These are phyloP conservation scores for Penicillium riverlandense DNA, from an alignment of 495 filamentous ascomycete species.

Conservation along the genomic window DNA sequence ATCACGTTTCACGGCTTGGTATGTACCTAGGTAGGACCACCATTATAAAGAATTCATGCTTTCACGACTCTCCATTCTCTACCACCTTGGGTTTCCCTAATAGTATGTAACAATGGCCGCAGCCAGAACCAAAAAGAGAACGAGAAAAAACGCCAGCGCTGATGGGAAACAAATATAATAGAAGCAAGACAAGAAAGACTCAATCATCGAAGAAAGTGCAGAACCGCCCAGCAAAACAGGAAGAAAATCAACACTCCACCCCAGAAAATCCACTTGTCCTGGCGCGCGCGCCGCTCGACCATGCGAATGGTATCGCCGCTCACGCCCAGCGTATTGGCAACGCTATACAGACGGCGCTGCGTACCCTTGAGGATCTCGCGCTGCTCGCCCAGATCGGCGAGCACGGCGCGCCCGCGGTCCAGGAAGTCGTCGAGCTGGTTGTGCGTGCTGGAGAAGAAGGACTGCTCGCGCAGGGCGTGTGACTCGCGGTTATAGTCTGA, in stretches of 20 bases:
- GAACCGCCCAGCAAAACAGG: conserved; percentile 79
- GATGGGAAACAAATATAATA: conserved; percentile 13
- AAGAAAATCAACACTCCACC: conserved; percentile 85
- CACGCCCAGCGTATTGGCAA: conserved; percentile 88
- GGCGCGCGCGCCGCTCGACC: conserved; percentile 81
- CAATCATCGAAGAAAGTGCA: conserved; percentile 70
- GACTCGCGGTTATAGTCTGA: conserved; percentile 62
- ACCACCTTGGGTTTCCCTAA: no score
- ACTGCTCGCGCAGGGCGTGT: conserved; percentile 85
- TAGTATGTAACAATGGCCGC: no score
- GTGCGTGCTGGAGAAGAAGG: conserved; percentile 73
- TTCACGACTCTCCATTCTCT: no score
- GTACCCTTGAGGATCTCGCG: conserved; percentile 91
- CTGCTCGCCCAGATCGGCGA: conserved; percentile 85
- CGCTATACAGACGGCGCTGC: conserved; percentile 81
- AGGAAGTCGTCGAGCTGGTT: conserved; percentile 87
- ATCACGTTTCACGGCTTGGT: no score
- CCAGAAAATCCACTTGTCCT: conserved; percentile 99
- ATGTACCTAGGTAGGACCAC: no score
- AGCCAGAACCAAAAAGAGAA: no score
- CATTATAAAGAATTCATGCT: no score
- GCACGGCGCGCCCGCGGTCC: conserved; percentile 79
- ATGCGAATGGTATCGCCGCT: conserved; percentile 95
- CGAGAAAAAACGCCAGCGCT: conserved; percentile 31
- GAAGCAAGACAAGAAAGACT: conserved; percentile 1